These are phyloP conservation scores for Leishmania amazonensis DNA, from an alignment of 208 protist species.

Conservation along the genomic window DNA sequence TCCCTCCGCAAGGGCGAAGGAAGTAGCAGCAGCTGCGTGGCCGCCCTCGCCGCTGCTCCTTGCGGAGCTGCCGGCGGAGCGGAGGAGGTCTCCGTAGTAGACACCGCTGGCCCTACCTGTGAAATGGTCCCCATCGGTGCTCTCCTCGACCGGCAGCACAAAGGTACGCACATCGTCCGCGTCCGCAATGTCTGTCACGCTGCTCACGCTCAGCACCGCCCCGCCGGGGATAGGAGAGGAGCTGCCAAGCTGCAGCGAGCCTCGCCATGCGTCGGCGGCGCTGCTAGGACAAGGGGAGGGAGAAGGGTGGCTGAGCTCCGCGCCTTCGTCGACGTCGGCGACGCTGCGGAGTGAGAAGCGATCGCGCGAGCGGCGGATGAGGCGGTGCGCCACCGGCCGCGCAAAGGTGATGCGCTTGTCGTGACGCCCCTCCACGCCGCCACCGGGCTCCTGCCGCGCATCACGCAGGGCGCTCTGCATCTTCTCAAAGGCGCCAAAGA, in stretches of 20 bases:
- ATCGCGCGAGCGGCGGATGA: conserved; percentile 41
- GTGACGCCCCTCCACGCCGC: not conserved
- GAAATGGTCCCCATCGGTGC: conserved; percentile 31
- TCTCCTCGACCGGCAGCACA: conserved; percentile 25
- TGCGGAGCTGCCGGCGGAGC: conserved; percentile 10
- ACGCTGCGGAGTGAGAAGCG: conserved; percentile 43
- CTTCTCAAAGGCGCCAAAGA: conserved; percentile 34
- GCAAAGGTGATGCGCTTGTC: conserved; percentile 49
- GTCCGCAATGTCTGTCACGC: not conserved
- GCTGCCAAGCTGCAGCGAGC: conserved; percentile 16
- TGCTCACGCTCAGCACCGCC: not conserved
- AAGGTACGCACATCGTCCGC: not conserved
- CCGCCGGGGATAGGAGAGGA: not conserved
- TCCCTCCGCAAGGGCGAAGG: not conserved
- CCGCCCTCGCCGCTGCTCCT: not conserved
- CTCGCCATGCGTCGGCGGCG: not conserved
- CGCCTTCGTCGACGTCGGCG: conserved; percentile 26
- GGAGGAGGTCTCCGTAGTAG: conserved; percentile 52
- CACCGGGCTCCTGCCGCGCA: conserved; percentile 32
- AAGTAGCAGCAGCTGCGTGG: not conserved
- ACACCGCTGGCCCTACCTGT: conserved; percentile 54
- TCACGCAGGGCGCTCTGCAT: conserved; percentile 44
- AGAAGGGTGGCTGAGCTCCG: conserved; percentile 17
- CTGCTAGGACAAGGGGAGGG: conserved; percentile 6
- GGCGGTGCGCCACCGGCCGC: conserved; percentile 40